Evolutionary conservation across 116 monocot genomes (phyloP), one percentile per base, ranked within the genome.

Genomic region (Trichopus zeylanicus): DNA sequence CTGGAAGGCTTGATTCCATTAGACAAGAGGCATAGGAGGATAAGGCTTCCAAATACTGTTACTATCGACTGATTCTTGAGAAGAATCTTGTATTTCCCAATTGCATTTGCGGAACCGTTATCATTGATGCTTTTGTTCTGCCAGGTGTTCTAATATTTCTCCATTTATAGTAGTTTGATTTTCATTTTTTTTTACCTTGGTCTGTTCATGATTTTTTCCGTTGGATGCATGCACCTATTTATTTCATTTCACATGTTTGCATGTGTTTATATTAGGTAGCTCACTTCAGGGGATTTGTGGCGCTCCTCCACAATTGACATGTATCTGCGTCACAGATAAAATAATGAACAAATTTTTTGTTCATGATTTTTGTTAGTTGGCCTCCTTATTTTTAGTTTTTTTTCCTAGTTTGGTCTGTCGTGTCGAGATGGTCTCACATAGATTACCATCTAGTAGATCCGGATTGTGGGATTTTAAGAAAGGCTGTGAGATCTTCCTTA

Each of bases 41-140:
- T 32, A 31, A 81, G 70, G 66, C 59, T 97, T 49, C 70, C 72
- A 7, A 75, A 80, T 26, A 82, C 91, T 0, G 71, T 91, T 35
- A 87, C 84, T 6, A 87, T 97, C 51, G 91, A 97, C 68, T 84
- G 2, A 80, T 97, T 61, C 69, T 71, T 20, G 97, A 97, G 75
- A 97, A 91, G 79, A 87, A 91, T 70, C 87, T 91, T 56, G 72
- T 97, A 12, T 82, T 79, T 49, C 47, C 56, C n/a, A 77, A n/a
- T 27, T 87, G 85, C 30, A 61, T 80, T 29, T 62, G 91, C 25
- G 97, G 85, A 69, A 91, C 74, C 25, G 52, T 88, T 34, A 65
- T 97, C 31, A 19, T 97, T 24, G 78, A 87, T 46, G 74, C 68
- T 15, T 91, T 80, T 66, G 55, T 87, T 70, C 84, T 91, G 63